Evolutionary conservation across 176 grass and related monocot species (phyloP).

Genomic region (Juncus inflexus): DNA sequence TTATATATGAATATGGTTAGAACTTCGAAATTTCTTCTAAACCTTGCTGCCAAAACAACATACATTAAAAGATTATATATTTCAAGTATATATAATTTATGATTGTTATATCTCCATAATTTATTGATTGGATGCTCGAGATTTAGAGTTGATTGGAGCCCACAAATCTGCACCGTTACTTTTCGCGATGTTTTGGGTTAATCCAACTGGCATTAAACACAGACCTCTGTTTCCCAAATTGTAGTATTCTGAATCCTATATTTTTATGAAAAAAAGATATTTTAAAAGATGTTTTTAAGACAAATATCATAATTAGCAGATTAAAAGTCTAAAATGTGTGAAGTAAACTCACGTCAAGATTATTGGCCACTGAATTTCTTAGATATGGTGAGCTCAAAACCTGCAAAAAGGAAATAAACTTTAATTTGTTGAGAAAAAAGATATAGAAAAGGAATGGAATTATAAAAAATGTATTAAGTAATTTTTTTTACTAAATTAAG

Average conservation of each 20-base stretch:
- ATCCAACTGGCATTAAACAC: conserved; percentile 70
- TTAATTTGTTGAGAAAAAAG: not conserved
- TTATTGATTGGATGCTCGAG: conserved; percentile 18
- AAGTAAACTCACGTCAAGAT: conserved; percentile 48
- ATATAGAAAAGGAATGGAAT: not conserved
- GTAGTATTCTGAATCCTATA: conserved; percentile 62
- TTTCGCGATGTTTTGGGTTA: conserved; percentile 58
- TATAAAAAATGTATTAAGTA: not conserved
- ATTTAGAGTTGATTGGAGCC: conserved; percentile 73
- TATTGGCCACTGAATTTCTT: conserved; percentile 25
- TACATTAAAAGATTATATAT: conserved; percentile 2
- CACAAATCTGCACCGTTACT: conserved; percentile 98
- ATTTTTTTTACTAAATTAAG: not conserved
- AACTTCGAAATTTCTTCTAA: conserved; percentile 20
- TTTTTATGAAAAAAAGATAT: conserved; percentile 15
- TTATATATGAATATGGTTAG: conserved; percentile 33
- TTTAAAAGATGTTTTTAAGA: not conserved
- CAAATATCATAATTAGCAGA: not conserved
- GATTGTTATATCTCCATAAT: not conserved
- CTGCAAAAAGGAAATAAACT: conserved; percentile 28
- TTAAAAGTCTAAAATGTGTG: not conserved
- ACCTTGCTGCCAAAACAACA: conserved; percentile 20
- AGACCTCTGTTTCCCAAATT: conserved; percentile 77
- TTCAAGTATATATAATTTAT: not conserved
- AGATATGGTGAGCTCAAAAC: conserved; percentile 88